Base-by-base conservation (phyloP, 257 asterid species). In the Cinchona pubescens region DNA sequence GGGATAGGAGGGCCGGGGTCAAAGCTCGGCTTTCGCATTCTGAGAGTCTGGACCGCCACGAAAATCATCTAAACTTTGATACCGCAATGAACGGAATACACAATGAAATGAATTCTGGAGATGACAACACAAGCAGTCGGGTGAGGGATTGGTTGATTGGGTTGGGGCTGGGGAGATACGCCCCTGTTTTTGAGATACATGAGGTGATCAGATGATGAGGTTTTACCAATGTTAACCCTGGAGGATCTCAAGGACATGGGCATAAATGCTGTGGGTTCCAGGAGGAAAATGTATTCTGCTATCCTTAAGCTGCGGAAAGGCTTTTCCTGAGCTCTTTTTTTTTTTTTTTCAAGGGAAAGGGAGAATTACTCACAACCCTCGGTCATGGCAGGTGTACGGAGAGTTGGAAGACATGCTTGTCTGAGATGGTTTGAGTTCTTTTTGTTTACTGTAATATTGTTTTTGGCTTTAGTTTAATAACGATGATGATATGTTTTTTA, bases 211-310 rank as follows among this genome's bases (percentile, higher is more conserved):
- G 97, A 93, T 70, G 96, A 90, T 53, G 96, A 93, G 78, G 95
- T 93, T 62, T 62, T 93, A 80, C 96, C 94, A 0, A 71, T 93
- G 96, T 71, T 93, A 72, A 91, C 98, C 1, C 71, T 93, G 83
- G 98, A 93, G 84, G 98, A 91, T 87, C 95, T 93, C 27, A 93
- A 91, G 83, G 98, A 91, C 79, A 93, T 93, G 98, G 97, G 97
- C 49, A 86, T 93, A 53, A 93, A 81, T 76, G 96, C 97, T 1
- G 97, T 93, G 53, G 97, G 98, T 40, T 91, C 97, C 23, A 76
- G 97, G 79, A 82, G 97, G 86, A 93, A 93, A 81, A 90, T 93
- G 93, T 88, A 84, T 75, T 71, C 88, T 16, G 87, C 96, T 19
- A 85, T 93, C 71, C 86, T 88, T 70, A 90, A 90, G 84, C 89